phyloP scores from a whole-genome alignment of 352 stramenopile species.

The Hyaloperonospora arabidopsidis region DNA sequence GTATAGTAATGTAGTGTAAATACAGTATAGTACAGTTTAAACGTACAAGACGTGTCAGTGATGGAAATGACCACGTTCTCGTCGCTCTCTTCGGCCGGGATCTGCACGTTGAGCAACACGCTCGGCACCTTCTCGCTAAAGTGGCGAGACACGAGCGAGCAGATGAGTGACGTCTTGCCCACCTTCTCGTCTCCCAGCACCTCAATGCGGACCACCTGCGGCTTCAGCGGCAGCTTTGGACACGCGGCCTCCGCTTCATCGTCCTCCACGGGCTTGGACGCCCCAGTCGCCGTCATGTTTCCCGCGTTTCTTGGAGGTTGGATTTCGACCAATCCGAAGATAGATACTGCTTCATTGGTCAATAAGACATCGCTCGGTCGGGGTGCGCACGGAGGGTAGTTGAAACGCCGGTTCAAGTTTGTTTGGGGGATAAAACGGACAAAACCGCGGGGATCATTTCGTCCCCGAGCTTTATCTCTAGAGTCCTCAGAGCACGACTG shows the following conservation, averaged over 20 bases:
- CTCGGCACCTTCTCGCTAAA: slow-evolving; percentile 84
- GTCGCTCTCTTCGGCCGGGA: slow-evolving; percentile 82
- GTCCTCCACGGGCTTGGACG: slow-evolving; percentile 22
- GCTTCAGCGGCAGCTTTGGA: slow-evolving; percentile 57
- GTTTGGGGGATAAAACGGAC: background rate
- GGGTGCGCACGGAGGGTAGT: background rate
- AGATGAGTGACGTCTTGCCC: slow-evolving; percentile 89
- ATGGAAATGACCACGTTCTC: slow-evolving; percentile 88
- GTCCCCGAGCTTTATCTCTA: no score
- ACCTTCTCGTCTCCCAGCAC: slow-evolving; percentile 86
- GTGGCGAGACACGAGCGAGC: slow-evolving; percentile 81
- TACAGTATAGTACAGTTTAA: slow-evolving; percentile 1
- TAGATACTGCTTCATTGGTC: slow-evolving; percentile 14
- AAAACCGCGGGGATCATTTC: background rate
- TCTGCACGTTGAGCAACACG: slow-evolving; percentile 84
- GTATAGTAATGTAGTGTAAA: slow-evolving; percentile 3
- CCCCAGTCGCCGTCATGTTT: slow-evolving; percentile 28
- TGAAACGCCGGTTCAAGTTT: slow-evolving; percentile 7
- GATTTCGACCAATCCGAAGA: slow-evolving; percentile 11
- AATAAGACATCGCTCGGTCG: slow-evolving; percentile 8
- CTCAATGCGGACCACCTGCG: slow-evolving; percentile 82
- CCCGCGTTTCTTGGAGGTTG: slow-evolving; percentile 5
- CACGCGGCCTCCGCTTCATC: slow-evolving; percentile 26
- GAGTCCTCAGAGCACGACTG: no score
- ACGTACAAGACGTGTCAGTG: slow-evolving; percentile 80